Conservation (phyloP, 805 yeast species). For the Wickerhamiella spandovensis region DNA sequence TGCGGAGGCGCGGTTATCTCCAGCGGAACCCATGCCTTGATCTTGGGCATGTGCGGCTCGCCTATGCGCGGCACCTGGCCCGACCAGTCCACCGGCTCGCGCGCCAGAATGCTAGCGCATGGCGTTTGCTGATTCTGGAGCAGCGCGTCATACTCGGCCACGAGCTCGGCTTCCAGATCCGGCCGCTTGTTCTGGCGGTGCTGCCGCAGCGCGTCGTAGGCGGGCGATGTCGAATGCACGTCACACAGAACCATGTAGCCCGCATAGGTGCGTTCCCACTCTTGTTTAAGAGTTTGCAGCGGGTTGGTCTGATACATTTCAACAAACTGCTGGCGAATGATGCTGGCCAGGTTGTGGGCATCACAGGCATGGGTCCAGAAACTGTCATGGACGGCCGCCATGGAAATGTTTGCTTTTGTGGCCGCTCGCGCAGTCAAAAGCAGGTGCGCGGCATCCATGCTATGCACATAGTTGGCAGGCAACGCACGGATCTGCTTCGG, state of each 20-base stretch:
- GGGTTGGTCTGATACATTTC: slow-evolving; percentile 54
- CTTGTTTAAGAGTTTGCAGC: slow-evolving; percentile 49
- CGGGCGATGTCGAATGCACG: slow-evolving; percentile 37
- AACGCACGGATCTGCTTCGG: slow-evolving; percentile 74
- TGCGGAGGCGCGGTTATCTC: slow-evolving; percentile 55
- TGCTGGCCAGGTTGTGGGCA: slow-evolving; percentile 47
- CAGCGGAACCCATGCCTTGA: slow-evolving; percentile 43
- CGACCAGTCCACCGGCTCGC: slow-evolving; percentile 43
- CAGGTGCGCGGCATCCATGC: slow-evolving; percentile 90
- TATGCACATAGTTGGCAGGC: slow-evolving; percentile 83
- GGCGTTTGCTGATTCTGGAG: too few species aligned
- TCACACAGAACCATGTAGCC: slow-evolving; percentile 44
- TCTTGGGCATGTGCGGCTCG: neutral
- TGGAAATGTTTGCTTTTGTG: slow-evolving; percentile 48
- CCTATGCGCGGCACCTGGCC: slow-evolving; percentile 27
- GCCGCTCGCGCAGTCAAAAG: slow-evolving; percentile 57
- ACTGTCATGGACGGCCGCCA: slow-evolving; percentile 83
- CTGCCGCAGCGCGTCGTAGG: slow-evolving; percentile 36
- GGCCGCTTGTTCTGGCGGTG: slow-evolving; percentile 46
- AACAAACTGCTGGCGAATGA: slow-evolving; percentile 61
- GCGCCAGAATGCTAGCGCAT: slow-evolving; percentile 29
- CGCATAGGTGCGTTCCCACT: slow-evolving; percentile 60
- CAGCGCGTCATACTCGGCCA: slow-evolving; percentile 36
- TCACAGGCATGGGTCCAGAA: slow-evolving; percentile 89
- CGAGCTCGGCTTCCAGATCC: slow-evolving; percentile 35